Evolutionary conservation across 306 rosid species (phyloP).

Genomic region (Lathyrus oleraceus): DNA sequence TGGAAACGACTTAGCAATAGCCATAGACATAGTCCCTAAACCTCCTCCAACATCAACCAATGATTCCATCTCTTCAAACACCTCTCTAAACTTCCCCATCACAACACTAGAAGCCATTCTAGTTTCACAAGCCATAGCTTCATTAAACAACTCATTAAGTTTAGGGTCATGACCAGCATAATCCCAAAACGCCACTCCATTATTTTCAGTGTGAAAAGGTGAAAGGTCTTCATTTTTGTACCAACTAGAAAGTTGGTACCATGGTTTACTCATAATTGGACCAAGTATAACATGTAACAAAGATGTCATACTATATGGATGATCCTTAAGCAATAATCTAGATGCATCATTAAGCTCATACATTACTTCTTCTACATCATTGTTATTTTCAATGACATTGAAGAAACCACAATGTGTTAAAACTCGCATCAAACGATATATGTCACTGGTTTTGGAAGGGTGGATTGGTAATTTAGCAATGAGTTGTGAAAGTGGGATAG

Average conservation of each 20-base stretch:
- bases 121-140: slow-evolving; percentile 57
- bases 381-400: background rate
- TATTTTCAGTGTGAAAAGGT: slow-evolving; percentile 36
- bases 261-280: slow-evolving; percentile 39
- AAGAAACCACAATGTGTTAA: slow-evolving; percentile 53
- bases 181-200: slow-evolving; percentile 51
- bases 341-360: slow-evolving; percentile 55
- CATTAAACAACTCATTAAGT: slow-evolving; percentile 37
- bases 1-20: slow-evolving; percentile 46
- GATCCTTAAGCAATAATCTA: slow-evolving; percentile 40
- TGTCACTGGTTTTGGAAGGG: slow-evolving; percentile 33
- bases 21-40: slow-evolving; percentile 50
- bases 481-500: slow-evolving; percentile 53
- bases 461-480: slow-evolving; percentile 41
- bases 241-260: slow-evolving; percentile 45
- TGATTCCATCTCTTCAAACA: slow-evolving; percentile 44
- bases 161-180: slow-evolving; percentile 25
- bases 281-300: slow-evolving; percentile 30
- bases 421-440: slow-evolving; percentile 53
- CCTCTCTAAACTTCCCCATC: slow-evolving; percentile 42
- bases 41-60: slow-evolving; percentile 69
- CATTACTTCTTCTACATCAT: slow-evolving; percentile 37
- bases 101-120: slow-evolving; percentile 40
- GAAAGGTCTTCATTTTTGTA: slow-evolving; percentile 41
- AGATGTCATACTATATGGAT: slow-evolving; percentile 32